These are phyloP conservation scores for Aspergillus amoenus DNA, from an alignment of 2,329 filamentous ascomycete genomes.

Conservation along the genomic window DNA sequence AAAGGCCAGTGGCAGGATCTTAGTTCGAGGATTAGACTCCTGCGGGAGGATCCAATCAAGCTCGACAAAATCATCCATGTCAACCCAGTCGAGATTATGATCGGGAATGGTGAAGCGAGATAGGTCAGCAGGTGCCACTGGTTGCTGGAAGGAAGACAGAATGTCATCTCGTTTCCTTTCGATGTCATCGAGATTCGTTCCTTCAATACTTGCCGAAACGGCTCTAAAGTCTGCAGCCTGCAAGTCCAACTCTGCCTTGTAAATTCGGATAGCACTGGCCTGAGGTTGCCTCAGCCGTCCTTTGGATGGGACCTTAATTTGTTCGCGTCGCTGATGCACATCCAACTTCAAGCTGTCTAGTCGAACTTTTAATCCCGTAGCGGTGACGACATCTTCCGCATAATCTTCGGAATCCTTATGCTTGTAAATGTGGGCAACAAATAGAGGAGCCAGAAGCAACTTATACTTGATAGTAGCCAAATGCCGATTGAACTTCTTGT, in stretches of 20 bases:
- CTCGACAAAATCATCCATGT: slow-evolving; percentile 99
- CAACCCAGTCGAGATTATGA: slow-evolving; percentile 93
- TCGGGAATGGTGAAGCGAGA: slow-evolving; percentile 95
- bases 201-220: slow-evolving; percentile 84
- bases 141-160: slow-evolving; percentile 56
- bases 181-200: slow-evolving; percentile 74
- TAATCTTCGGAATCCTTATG: slow-evolving; percentile 94
- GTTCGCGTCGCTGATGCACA: slow-evolving; percentile 88
- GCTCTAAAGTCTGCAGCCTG: slow-evolving; percentile 89
- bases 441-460: slow-evolving; percentile 84
- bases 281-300: slow-evolving; percentile 73
- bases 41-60: slow-evolving; percentile 93
- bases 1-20: slow-evolving; percentile 87
- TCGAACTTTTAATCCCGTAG: slow-evolving; percentile 93
- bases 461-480: slow-evolving; percentile 99
- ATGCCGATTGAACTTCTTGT: slow-evolving; percentile 97
- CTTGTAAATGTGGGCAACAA: slow-evolving; percentile 96
- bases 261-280: slow-evolving; percentile 92
- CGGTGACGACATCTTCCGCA: slow-evolving; percentile 73
- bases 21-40: slow-evolving; percentile 86
- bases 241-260: slow-evolving; percentile 89
- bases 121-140: slow-evolving; percentile 57
- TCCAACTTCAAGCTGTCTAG: slow-evolving; percentile 98
- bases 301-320: slow-evolving; percentile 79
- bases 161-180: slow-evolving; percentile 60